Evolutionary conservation across 305 asterid genomes (phyloP).

Genomic region (Fraxinus ornus): DNA sequence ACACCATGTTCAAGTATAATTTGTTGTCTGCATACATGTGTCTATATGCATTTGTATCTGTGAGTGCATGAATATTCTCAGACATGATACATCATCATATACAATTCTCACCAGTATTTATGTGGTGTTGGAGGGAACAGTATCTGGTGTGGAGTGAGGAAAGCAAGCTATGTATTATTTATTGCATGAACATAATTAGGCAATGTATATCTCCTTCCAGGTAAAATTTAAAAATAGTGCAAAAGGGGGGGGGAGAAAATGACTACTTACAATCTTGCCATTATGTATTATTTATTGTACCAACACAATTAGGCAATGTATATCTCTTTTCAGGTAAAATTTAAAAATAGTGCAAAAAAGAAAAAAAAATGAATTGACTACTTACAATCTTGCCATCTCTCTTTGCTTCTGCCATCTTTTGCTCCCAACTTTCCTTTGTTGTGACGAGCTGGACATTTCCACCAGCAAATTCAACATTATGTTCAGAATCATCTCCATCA

Average conservation of each 20-base stretch:
- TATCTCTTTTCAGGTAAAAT: neutral
- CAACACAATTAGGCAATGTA: neutral
- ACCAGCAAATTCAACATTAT: constrained; percentile 64
- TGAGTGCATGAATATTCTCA: neutral
- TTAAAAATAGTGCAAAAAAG: neutral
- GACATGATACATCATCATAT: neutral
- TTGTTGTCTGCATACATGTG: neutral
- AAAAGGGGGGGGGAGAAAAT: neutral
- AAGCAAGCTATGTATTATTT: neutral
- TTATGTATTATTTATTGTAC: neutral
- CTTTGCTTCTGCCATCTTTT: constrained; percentile 70
- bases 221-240: neutral
- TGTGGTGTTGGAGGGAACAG: neutral
- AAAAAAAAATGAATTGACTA: neutral
- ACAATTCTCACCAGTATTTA: neutral
- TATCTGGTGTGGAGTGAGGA: neutral
- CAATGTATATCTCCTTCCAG: neutral
- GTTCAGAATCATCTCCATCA: constrained; percentile 59
- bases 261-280: constrained; percentile 65
- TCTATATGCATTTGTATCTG: neutral
- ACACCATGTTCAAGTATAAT: neutral
- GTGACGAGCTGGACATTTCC: constrained; percentile 89
- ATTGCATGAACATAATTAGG: neutral
- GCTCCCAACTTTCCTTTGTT: constrained; percentile 85
- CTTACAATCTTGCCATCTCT: constrained; percentile 73